Evolutionary conservation across 2,329 filamentous ascomycete genomes (phyloP).

Genomic region (Elsinoe arachidis): DNA sequence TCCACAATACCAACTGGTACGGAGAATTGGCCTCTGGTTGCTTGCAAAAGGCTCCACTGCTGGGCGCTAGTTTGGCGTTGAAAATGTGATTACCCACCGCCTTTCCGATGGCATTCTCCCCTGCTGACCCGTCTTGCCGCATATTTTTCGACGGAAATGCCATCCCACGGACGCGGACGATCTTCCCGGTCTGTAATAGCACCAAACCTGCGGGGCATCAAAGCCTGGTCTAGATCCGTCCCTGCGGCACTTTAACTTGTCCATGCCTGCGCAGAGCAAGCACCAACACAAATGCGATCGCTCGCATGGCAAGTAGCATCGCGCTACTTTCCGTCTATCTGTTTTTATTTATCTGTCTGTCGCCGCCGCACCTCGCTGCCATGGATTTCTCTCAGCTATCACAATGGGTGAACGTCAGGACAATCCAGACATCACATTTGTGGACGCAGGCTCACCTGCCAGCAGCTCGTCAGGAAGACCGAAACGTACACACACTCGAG

Average conservation of each 20-base stretch:
- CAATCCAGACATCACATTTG: neutral
- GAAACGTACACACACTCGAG: neutral
- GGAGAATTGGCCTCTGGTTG: neutral
- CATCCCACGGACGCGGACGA: neutral
- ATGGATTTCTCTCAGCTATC: neutral
- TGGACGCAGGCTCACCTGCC: neutral
- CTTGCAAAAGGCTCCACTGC: neutral
- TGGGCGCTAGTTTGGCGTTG: neutral
- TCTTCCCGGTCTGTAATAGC: neutral
- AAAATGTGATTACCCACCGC: neutral
- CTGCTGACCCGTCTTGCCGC: neutral
- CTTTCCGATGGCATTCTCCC: neutral
- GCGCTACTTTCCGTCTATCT: neutral
- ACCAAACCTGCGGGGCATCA: neutral
- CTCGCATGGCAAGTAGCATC: no score
- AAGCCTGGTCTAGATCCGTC: neutral
- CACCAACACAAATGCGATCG: neutral
- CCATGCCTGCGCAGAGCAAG: neutral
- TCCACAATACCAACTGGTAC: slow-evolving; percentile 26
- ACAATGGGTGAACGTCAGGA: neutral
- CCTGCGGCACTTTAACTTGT: neutral
- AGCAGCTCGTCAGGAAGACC: neutral
- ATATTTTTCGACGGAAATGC: neutral
- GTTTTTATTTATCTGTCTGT: neutral
- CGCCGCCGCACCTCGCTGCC: neutral